These are phyloP conservation scores for Stevia rebaudiana DNA, from an alignment of 140 eudicot genomes.

Conservation along the genomic window DNA sequence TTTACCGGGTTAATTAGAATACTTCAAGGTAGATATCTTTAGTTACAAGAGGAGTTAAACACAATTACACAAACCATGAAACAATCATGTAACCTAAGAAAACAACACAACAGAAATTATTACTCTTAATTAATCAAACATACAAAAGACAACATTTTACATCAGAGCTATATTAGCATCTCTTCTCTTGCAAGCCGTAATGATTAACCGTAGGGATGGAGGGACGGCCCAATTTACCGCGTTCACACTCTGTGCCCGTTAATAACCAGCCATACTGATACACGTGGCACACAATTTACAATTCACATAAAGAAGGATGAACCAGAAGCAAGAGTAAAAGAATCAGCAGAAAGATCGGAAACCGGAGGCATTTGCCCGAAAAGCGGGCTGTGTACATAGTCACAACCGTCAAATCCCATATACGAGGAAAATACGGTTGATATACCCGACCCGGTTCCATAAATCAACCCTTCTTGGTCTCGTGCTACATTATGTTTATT, in stretches of 20 bases:
- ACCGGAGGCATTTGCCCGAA: slow-evolving; percentile 44
- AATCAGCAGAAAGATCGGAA: slow-evolving; percentile 28
- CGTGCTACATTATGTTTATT: background rate
- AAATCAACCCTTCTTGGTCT: slow-evolving; percentile 10
- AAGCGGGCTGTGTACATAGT: slow-evolving; percentile 34
- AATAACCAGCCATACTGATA: background rate
- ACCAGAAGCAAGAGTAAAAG: slow-evolving; percentile 19
- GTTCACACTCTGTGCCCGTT: slow-evolving; percentile 26
- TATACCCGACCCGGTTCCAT: slow-evolving; percentile 10
- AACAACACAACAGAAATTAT: background rate
- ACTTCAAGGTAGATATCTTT: background rate
- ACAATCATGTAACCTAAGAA: background rate
- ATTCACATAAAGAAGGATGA: slow-evolving; percentile 12
- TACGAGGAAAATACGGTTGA: slow-evolving; percentile 11
- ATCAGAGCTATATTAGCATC: slow-evolving; percentile 5
- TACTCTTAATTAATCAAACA: slow-evolving; percentile 10
- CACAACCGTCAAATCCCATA: slow-evolving; percentile 19
- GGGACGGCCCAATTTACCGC: slow-evolving; percentile 19
- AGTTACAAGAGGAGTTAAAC: background rate
- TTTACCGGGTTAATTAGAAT: background rate
- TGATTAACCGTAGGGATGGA: slow-evolving; percentile 5
- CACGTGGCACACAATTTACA: background rate
- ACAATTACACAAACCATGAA: background rate
- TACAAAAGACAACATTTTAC: background rate
- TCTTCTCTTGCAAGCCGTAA: background rate